Evolutionary conservation across 1,284 basidiomycete species (phyloP).

Genomic region (Malassezia japonica): DNA sequence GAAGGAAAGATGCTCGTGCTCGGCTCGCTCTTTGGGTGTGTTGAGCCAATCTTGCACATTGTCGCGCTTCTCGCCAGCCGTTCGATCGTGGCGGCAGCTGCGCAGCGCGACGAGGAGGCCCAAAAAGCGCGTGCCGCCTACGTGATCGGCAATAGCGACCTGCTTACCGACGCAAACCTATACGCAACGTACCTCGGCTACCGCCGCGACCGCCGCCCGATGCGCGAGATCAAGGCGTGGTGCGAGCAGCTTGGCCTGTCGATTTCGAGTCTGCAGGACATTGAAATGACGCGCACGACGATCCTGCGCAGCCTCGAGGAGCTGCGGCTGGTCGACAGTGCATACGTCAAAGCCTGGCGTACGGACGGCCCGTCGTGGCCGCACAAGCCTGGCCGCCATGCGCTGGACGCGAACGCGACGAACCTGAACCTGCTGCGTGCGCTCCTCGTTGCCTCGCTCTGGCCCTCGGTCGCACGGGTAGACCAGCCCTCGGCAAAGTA

Average conservation of each 20-base stretch:
- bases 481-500: conserved; percentile 34
- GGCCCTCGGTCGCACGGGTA: conserved; percentile 52
- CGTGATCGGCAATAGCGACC: conserved; percentile 66
- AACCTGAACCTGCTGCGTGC: conserved; percentile 29
- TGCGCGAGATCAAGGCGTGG: conserved; percentile 56
- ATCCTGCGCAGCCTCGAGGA: conserved; percentile 64
- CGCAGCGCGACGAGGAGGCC: conserved; percentile 61
- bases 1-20: conserved; percentile 63
- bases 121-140: conserved; percentile 45
- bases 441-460: conserved; percentile 47
- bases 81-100: conserved; percentile 2
- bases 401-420: conserved; percentile 24
- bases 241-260: conserved; percentile 86
- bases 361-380: conserved; percentile 17
- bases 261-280: conserved; percentile 64
- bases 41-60: conserved; percentile 42
- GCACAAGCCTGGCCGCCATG: conserved; percentile 45
- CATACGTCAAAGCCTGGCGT: conserved; percentile 22
- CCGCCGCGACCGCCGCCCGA: conserved; percentile 54
- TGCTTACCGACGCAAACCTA: conserved; percentile 70
- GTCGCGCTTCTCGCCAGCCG: conserved; percentile 69
- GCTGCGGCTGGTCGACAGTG: conserved; percentile 59
- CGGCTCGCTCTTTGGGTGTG: conserved; percentile 39
- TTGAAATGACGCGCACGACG: conserved; percentile 67
- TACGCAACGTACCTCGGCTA: conserved; percentile 62